phyloP scores from a whole-genome alignment of 1,139 yeast species.

The Geotrichum fermentans region DNA sequence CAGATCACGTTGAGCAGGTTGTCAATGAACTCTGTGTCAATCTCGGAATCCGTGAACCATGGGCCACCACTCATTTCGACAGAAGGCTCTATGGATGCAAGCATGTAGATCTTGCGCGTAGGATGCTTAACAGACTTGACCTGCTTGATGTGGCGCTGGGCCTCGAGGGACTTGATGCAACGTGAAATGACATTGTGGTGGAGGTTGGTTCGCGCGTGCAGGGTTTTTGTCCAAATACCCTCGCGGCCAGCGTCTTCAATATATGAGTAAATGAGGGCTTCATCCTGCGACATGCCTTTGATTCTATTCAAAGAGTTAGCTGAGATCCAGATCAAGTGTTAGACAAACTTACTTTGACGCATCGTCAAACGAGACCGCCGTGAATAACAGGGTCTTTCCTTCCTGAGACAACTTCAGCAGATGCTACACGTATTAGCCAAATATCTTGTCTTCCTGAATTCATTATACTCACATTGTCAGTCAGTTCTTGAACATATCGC shows the following conservation, averaged over 20 bases:
- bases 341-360: slow-evolving; percentile 30
- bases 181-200: slow-evolving; percentile 89
- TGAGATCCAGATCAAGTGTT: too few species aligned
- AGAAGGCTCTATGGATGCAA: slow-evolving; percentile 87
- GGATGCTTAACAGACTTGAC: slow-evolving; percentile 94
- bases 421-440: slow-evolving; percentile 35
- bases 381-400: slow-evolving; percentile 65
- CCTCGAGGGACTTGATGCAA: slow-evolving; percentile 77
- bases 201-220: slow-evolving; percentile 82
- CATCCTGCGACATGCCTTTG: slow-evolving; percentile 75
- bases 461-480: slow-evolving; percentile 24
- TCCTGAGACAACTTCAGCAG: slow-evolving; percentile 63
- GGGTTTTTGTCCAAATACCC: slow-evolving; percentile 90
- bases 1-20: slow-evolving; percentile 81
- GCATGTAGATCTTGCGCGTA: slow-evolving; percentile 94
- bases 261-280: slow-evolving; percentile 83
- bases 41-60: slow-evolving; percentile 95
- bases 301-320: slow-evolving; percentile 40
- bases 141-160: slow-evolving; percentile 78
- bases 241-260: slow-evolving; percentile 93
- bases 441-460: background rate
- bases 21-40: slow-evolving; percentile 90
- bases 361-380: slow-evolving; percentile 47
- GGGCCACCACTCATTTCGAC: slow-evolving; percentile 98
- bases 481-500: slow-evolving; percentile 29